These are phyloP conservation scores for Vicia faba DNA, from an alignment of 306 rosid genomes.

Conservation along the genomic window DNA sequence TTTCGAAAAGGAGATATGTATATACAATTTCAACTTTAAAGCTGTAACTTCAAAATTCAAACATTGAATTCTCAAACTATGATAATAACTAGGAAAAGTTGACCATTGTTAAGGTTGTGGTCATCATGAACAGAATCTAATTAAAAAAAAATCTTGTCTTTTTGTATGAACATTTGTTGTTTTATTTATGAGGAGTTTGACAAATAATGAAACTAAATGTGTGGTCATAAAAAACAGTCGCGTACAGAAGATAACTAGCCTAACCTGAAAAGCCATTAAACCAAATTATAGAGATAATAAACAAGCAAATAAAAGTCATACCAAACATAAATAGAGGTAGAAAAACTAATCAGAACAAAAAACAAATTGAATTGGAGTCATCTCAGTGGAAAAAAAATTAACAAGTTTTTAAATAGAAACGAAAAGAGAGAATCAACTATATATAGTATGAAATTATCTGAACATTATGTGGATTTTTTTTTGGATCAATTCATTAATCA, in stretches of 20 bases:
- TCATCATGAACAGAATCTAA: neutral
- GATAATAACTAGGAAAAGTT: neutral
- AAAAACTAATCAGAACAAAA: neutral
- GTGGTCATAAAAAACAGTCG: neutral
- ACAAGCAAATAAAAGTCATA: neutral
- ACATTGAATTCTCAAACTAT: neutral
- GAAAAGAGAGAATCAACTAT: neutral
- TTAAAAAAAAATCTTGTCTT: neutral
- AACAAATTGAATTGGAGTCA: neutral
- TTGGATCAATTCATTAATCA: neutral
- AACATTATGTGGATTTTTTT: neutral
- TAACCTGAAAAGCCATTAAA: slow-evolving; percentile 18
- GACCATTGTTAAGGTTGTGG: slow-evolving; percentile 1
- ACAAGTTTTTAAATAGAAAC: neutral
- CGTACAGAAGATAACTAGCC: slow-evolving; percentile 3
- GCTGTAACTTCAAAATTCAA: neutral
- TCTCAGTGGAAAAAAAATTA: neutral
- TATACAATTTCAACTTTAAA: neutral
- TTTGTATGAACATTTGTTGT: neutral
- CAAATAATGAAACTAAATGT: neutral
- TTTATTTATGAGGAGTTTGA: neutral
- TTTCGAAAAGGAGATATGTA: neutral
- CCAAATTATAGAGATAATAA: neutral
- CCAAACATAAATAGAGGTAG: neutral
- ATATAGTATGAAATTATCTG: neutral